Conservation (phyloP, 495 filamentous ascomycete genomes). For the Penicillium robsamsonii region DNA sequence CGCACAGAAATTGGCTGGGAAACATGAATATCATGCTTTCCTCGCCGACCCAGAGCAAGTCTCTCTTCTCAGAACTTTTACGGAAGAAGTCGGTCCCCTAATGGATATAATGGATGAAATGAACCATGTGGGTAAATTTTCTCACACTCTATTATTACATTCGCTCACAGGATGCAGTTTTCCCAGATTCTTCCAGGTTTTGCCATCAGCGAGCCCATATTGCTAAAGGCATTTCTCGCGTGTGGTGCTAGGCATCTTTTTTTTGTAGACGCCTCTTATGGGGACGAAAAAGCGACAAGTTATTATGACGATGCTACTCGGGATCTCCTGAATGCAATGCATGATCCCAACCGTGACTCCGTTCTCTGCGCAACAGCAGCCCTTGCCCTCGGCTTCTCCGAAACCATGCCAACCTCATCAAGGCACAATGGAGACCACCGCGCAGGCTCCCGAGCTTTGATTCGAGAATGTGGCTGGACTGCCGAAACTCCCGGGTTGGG, state of each 20-base stretch:
- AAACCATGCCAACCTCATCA: conserved; percentile 79
- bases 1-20: conserved; percentile 28
- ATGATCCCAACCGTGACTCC: conserved; percentile 80
- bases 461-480: conserved; percentile 90
- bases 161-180: conserved; percentile 53
- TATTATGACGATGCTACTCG: conserved; percentile 83
- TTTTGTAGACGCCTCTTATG: conserved; percentile 65
- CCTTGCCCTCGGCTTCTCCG: conserved; percentile 85
- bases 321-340: conserved; percentile 66
- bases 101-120: conserved; percentile 88
- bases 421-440: conserved; percentile 83
- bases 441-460: conserved; percentile 78
- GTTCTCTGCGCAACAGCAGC: conserved; percentile 87
- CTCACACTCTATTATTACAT: too few relatives aligned
- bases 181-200: conserved; percentile 77
- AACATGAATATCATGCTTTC: conserved; percentile 46
- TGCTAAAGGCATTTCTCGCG: conserved; percentile 87
- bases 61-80: conserved; percentile 83
- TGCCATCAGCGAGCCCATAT: conserved; percentile 78
- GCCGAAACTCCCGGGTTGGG: conserved; percentile 76
- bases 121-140: conserved; percentile 64
- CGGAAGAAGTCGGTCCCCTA: conserved; percentile 88
- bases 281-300: conserved; percentile 71
- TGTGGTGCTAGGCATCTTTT: conserved; percentile 83
- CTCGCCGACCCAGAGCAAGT: conserved; percentile 74